A percentile compares a stretch with the other conserved stretches of the same genome.
phyloP scores from a whole-genome alignment of 2,329 filamentous ascomycete genomes.

The Colletotrichum camelliae region DNA sequence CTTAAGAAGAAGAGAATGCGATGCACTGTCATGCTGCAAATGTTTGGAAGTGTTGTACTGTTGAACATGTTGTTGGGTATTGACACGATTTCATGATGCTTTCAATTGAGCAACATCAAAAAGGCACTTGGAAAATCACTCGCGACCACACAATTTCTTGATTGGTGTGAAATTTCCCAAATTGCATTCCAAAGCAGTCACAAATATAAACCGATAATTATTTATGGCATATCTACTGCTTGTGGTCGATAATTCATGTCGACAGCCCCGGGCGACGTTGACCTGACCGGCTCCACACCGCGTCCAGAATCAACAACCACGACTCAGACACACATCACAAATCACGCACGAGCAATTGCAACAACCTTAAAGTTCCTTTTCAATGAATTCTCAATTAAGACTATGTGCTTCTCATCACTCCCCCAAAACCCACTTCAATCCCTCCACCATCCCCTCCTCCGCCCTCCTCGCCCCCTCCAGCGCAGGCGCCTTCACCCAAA shows the following conservation, averaged over 20 bases:
- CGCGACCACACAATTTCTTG: accelerated
- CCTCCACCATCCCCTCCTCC: constrained; percentile 46
- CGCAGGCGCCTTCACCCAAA: constrained; percentile 53
- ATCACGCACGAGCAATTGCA: not conserved
- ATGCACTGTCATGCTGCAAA: too few species aligned
- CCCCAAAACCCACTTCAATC: constrained; percentile 43
- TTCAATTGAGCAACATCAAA: accelerated
- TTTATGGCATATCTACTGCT: not conserved
- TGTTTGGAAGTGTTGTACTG: not conserved
- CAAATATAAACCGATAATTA: accelerated
- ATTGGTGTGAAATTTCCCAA: not conserved
- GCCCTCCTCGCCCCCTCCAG: constrained; percentile 44
- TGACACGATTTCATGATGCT: accelerated
- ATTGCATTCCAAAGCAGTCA: not conserved
- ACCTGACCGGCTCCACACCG: not conserved
- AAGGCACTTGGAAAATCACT: not conserved
- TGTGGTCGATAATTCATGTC: not conserved
- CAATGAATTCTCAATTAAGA: not conserved
- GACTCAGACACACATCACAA: not conserved
- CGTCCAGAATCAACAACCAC: not conserved
- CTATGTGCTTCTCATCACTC: not conserved
- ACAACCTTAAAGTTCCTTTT: accelerated
- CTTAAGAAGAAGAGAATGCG: too few species aligned
- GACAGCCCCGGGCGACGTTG: accelerated
- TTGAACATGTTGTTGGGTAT: accelerated